Conservation (phyloP, 306 rosid genomes). For the Dalbergia oliveri region DNA sequence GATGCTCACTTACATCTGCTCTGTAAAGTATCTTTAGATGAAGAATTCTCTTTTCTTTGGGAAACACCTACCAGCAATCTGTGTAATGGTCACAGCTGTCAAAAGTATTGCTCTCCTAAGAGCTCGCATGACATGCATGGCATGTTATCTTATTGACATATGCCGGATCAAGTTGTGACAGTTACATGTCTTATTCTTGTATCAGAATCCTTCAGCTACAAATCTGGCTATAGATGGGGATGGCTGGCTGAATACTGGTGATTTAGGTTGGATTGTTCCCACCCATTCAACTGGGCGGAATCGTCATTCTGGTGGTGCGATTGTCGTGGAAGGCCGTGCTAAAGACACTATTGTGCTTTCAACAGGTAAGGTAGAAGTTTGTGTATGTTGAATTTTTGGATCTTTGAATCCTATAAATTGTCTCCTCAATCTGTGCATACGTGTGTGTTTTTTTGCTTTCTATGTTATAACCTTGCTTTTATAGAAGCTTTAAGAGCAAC, state of each 20-base stretch:
- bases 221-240: constrained; percentile 71
- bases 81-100: not conserved
- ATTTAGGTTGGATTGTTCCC: constrained; percentile 92
- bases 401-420: constrained; percentile 29
- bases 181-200: constrained; percentile 50
- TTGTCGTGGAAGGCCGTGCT: constrained; percentile 92
- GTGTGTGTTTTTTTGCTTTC: too few relatives aligned
- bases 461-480: too few relatives aligned
- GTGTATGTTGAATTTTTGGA: not conserved
- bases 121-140: constrained; percentile 23
- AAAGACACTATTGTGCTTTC: constrained; percentile 96
- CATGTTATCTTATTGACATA: constrained; percentile 5
- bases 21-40: not conserved
- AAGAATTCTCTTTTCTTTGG: not conserved
- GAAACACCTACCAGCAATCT: constrained; percentile 17
- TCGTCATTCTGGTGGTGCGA: constrained; percentile 70
- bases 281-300: constrained; percentile 78
- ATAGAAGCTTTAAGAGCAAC: too few relatives aligned
- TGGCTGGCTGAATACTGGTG: constrained; percentile 93
- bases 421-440: not conserved
- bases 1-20: constrained; percentile 13
- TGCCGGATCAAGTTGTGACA: constrained; percentile 36
- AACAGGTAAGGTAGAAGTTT: constrained; percentile 65
- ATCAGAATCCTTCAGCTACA: constrained; percentile 82
- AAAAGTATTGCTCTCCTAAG: not conserved